Evolutionary conservation across 495 filamentous ascomycete genomes (phyloP).

Genomic region (Neurospora sp.): DNA sequence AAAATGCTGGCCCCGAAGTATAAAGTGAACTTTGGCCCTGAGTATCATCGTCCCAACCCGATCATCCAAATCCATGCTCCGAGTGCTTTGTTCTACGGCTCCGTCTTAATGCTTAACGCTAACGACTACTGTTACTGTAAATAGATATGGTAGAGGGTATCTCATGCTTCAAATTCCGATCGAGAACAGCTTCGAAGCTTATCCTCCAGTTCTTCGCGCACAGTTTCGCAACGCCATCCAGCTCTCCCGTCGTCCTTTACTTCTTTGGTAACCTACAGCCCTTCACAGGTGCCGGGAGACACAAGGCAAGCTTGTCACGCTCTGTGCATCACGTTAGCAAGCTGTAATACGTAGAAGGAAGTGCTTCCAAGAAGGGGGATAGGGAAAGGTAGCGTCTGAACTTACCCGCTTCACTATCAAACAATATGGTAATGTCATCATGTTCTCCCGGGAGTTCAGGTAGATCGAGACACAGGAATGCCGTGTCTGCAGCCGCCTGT

Average conservation of each 20-base stretch:
- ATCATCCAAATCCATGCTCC: not conserved
- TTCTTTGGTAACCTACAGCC: slow-evolving; percentile 26
- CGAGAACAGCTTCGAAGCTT: not conserved
- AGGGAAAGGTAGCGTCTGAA: slow-evolving; percentile 7
- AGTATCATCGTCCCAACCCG: not conserved
- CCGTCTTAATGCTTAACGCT: not conserved
- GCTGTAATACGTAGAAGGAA: not conserved
- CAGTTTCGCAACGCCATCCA: not conserved
- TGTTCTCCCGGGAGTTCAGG: slow-evolving; percentile 83
- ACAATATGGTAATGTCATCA: slow-evolving; percentile 77
- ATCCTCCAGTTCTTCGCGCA: not conserved
- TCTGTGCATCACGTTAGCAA: slow-evolving; percentile 25
- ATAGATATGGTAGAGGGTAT: slow-evolving; percentile 11
- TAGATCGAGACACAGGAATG: slow-evolving; percentile 74
- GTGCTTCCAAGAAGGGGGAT: not conserved
- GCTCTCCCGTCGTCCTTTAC: slow-evolving; percentile 6
- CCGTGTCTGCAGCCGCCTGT: slow-evolving; percentile 31
- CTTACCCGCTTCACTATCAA: slow-evolving; percentile 71
- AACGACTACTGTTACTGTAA: not conserved
- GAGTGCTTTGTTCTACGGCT: not conserved
- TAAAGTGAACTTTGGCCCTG: not conserved
- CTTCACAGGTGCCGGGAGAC: slow-evolving; percentile 40
- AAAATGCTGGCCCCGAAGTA: not conserved
- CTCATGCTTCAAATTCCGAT: slow-evolving; percentile 7
- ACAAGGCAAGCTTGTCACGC: slow-evolving; percentile 32